A percentile compares a stretch with the other conserved stretches of the same genome.
phyloP scores from a whole-genome alignment of 768 basidiomycete genomes.

The Amanita subjunquillea region DNA sequence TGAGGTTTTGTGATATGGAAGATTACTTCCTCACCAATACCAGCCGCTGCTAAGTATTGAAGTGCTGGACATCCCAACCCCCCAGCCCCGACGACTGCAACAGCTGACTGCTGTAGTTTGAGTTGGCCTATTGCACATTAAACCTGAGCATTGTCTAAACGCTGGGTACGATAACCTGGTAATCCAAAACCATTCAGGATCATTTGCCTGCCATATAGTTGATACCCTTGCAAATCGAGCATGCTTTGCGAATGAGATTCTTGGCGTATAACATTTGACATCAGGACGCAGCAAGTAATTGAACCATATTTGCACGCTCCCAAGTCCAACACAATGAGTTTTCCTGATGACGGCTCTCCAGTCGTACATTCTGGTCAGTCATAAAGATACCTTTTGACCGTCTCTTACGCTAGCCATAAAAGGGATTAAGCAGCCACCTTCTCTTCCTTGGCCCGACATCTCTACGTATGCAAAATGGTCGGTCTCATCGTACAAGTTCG shows the following conservation, averaged over 20 bases:
- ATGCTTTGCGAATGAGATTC: slow-evolving; percentile 5
- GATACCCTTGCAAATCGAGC: slow-evolving; percentile 58
- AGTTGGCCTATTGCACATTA: slow-evolving; percentile 55
- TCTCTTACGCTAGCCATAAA: background rate
- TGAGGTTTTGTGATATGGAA: background rate
- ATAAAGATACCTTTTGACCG: background rate
- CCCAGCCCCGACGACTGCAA: slow-evolving; percentile 89
- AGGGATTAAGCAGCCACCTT: slow-evolving; percentile 23
- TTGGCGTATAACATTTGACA: background rate
- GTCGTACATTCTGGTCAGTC: slow-evolving; percentile 26
- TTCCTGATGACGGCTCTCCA: slow-evolving; percentile 20
- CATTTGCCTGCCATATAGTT: slow-evolving; percentile 95
- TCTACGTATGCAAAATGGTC: slow-evolving; percentile 89
- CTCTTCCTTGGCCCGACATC: slow-evolving; percentile 71
- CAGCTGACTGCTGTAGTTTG: slow-evolving; percentile 63
- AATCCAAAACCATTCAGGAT: slow-evolving; percentile 85
- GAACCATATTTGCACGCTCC: slow-evolving; percentile 1
- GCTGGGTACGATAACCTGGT: slow-evolving; percentile 37
- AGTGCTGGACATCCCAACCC: slow-evolving; percentile 94
- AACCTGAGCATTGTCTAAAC: slow-evolving; percentile 4
- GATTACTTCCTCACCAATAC: slow-evolving; percentile 54
- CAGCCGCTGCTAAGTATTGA: slow-evolving; percentile 88
- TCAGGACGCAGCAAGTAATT: too few species aligned
- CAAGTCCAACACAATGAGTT: slow-evolving; percentile 9
- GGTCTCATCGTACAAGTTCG: slow-evolving; percentile 94